Evolutionary conservation across 2,329 filamentous ascomycete species (phyloP), one percentile per base, ranked within the genome.

Genomic region (Colletotrichum coccodes): DNA sequence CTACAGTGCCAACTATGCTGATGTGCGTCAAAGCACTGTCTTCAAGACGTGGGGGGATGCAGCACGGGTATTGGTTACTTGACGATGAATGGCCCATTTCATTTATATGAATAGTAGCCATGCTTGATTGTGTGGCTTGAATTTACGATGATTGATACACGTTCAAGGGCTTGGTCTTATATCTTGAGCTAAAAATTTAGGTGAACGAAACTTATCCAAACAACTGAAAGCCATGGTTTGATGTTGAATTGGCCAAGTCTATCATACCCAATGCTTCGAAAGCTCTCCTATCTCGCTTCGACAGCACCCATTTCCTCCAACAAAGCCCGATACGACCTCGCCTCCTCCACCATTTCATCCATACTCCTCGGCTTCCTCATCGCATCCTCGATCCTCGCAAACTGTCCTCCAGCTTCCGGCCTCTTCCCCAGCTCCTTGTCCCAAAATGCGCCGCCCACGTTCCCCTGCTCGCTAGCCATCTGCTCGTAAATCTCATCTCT

Each of bases 391-490:
- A 94, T 90, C 44, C 84, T 85, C 0, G 91, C 90, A 75, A 96
- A 93, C 26, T 76, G 81, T 60, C 90, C 85, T 21, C 83, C 81
- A 11, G 88, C 81, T 77, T 80, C 74, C 21, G 88, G 86, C 71
- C 86, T 76, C 70, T 65, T 78, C 68, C 71, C 76, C 69, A 68
- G 74, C 54, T 73, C 54, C 47, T 44, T 60, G 70, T 93, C 89
- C 83, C 86, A 89, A 74, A 95, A 83, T 61, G 90, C 90, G 42
- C 86, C 88, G 6, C 91, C 92, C 16, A 98, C 84, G 81, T 98
- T 92, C 0, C 95, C 95, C 72, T 94, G 92, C 80, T 97, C 93
- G 32, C 88, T 88, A 75, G 97, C 94, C 84, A 99, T 87, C 81
- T 90, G 86, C 71, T 90, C 89, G 81, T 99, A 98, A 59, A 99